Conservation (phyloP, 257 asterid genomes). For the Echites panduratus region DNA sequence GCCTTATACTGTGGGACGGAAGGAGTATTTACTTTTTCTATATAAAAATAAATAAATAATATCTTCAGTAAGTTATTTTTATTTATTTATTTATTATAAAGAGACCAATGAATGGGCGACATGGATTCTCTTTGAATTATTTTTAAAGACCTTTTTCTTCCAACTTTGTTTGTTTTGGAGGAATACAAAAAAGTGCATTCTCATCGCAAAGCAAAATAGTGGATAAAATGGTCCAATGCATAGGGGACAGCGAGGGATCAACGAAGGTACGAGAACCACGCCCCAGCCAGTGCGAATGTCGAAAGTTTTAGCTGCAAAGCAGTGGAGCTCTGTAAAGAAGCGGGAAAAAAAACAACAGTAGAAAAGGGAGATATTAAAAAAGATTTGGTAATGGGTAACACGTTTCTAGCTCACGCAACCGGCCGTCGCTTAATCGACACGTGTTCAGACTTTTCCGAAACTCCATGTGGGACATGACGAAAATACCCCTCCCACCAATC, state of each 20-base stretch:
- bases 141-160: neutral
- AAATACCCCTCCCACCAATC: neutral
- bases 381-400: slow-evolving; percentile 5
- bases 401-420: slow-evolving; percentile 4
- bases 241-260: neutral
- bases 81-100: no score
- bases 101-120: neutral
- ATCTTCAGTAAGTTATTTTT: no score
- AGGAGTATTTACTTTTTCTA: no score
- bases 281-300: neutral
- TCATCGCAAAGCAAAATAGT: neutral
- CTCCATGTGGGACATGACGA: neutral
- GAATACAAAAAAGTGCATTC: neutral
- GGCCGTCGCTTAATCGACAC: neutral
- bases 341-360: neutral
- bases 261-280: neutral
- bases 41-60: no score
- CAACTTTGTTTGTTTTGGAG: neutral
- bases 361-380: slow-evolving; percentile 1
- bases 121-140: neutral
- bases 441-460: neutral
- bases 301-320: neutral
- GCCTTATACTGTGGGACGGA: no score
- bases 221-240: slow-evolving; percentile 1
- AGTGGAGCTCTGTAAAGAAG: neutral